A percentile compares a stretch with the other conserved stretches of the same genome.
phyloP scores from a whole-genome alignment of 192 early-diverging fungal genomes.

The Entomortierella chlamydospora region DNA sequence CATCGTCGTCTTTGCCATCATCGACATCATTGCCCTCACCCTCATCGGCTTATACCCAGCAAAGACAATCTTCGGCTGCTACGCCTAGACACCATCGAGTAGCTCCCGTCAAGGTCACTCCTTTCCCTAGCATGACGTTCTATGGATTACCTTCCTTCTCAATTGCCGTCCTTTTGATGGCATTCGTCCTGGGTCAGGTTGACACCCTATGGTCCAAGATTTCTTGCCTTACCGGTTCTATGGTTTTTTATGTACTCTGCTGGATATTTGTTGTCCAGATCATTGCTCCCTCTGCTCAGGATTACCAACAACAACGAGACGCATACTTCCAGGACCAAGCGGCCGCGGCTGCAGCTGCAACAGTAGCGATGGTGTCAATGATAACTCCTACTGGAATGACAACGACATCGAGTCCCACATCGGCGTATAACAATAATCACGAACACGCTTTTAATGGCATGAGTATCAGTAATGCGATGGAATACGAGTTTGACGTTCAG shows the following conservation, averaged over 20 bases:
- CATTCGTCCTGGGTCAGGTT: slow-evolving; percentile 13
- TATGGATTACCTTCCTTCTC: slow-evolving; percentile 37
- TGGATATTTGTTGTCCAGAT: slow-evolving; percentile 20
- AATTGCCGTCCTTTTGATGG: slow-evolving; percentile 17
- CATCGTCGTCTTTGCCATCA: not conserved
- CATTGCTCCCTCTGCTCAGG: not conserved
- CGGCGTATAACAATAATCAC: no score
- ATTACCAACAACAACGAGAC: not conserved
- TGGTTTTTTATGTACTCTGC: slow-evolving; percentile 35
- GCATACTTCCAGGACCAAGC: not conserved
- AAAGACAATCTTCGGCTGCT: no score
- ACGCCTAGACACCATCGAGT: not conserved
- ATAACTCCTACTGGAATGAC: not conserved
- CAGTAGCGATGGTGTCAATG: not conserved
- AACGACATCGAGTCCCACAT: not conserved
- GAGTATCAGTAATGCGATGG: slow-evolving; percentile 2
- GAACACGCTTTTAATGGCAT: no score
- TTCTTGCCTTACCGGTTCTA: slow-evolving; percentile 25
- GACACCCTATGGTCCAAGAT: slow-evolving; percentile 33
- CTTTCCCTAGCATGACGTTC: slow-evolving; percentile 21
- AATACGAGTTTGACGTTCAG: slow-evolving; percentile 13
- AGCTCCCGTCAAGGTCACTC: not conserved
- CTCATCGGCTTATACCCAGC: not conserved
- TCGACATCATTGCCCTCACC: not conserved
- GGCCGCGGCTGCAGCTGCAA: not conserved